Percentiles rank a stretch among this genome's conserved stretches.
These are phyloP conservation scores for Ophiocordyceps camponoti-floridani DNA, from an alignment of 2,329 filamentous ascomycete genomes.

Conservation along the genomic window DNA sequence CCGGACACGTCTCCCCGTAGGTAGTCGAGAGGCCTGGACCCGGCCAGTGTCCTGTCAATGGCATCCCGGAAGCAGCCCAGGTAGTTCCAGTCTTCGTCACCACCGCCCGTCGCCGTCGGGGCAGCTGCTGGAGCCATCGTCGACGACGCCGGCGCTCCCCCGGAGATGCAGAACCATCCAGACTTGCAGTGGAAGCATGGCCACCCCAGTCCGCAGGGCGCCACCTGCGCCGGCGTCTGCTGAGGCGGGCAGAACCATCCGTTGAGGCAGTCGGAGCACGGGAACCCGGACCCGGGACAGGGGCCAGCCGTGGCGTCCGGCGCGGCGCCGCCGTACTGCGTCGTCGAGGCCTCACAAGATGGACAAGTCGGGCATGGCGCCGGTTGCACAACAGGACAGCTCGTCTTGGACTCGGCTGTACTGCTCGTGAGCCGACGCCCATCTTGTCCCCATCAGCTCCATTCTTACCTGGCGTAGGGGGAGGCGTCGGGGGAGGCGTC, in stretches of 20 bases:
- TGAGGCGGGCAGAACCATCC: slow-evolving; percentile 14
- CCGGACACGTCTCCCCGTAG: slow-evolving; percentile 24
- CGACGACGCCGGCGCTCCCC: background rate
- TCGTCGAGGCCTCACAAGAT: slow-evolving; percentile 4
- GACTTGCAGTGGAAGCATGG: slow-evolving; percentile 13
- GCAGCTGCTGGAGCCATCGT: background rate
- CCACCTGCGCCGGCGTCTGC: slow-evolving; percentile 12
- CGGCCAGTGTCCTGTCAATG: slow-evolving; percentile 6
- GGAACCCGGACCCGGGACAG: slow-evolving; percentile 10
- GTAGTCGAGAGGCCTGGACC: slow-evolving; percentile 8
- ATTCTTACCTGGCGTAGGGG: background rate
- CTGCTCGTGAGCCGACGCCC: background rate
- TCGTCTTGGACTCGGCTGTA: background rate
- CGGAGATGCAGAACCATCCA: slow-evolving; percentile 11
- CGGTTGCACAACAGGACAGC: background rate
- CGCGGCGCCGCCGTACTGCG: background rate
- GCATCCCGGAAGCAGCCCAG: slow-evolving; percentile 15
- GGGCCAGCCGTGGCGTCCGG: slow-evolving; percentile 2
- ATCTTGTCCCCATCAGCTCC: background rate
- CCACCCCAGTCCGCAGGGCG: slow-evolving; percentile 13
- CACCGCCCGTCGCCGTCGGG: background rate
- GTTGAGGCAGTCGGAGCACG: slow-evolving; percentile 11
- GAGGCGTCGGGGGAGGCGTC: background rate
- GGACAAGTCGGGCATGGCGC: slow-evolving; percentile 5
- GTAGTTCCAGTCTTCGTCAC: slow-evolving; percentile 8